These are phyloP conservation scores for Phytomonas sp. DNA, from an alignment of 208 protist species.

Conservation along the genomic window DNA sequence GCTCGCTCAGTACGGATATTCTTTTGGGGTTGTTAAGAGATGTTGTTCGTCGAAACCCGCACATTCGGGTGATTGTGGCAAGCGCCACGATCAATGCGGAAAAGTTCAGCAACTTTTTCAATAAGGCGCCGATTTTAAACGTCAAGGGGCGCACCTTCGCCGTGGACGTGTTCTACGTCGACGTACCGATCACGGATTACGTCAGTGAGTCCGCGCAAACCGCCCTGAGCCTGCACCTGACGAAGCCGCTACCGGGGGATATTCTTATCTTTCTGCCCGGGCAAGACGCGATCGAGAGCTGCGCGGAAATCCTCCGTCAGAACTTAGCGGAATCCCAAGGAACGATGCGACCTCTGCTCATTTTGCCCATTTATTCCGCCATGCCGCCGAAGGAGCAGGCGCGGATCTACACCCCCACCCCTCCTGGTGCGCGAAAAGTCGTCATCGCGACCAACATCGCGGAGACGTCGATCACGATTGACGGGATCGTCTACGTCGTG, in stretches of 20 bases:
- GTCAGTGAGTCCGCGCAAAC: slow-evolving; percentile 95
- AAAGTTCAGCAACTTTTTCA: slow-evolving; percentile 97
- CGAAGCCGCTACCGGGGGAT: slow-evolving; percentile 92
- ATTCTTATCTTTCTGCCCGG: slow-evolving; percentile 99
- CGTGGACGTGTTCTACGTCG: slow-evolving; percentile 94
- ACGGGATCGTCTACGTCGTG: slow-evolving; percentile 98
- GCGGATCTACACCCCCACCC: slow-evolving; percentile 97
- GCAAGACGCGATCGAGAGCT: slow-evolving; percentile 97
- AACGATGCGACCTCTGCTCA: slow-evolving; percentile 80
- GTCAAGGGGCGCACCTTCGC: slow-evolving; percentile 97
- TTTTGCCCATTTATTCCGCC: slow-evolving; percentile 97
- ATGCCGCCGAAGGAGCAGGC: slow-evolving; percentile 97
- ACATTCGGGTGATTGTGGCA: slow-evolving; percentile 96
- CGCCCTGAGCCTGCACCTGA: slow-evolving; percentile 86
- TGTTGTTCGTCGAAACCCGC: slow-evolving; percentile 65
- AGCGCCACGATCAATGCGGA: slow-evolving; percentile 98
- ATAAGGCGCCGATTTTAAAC: slow-evolving; percentile 90
- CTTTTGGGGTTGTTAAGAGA: slow-evolving; percentile 85
- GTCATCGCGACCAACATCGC: slow-evolving; percentile 99
- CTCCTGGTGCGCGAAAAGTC: slow-evolving; percentile 87
- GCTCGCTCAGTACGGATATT: slow-evolving; percentile 94
- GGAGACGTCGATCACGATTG: slow-evolving; percentile 99
- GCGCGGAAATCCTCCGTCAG: slow-evolving; percentile 56
- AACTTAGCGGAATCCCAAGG: slow-evolving; percentile 33
- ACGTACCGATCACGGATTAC: slow-evolving; percentile 94